A percentile compares a stretch with the other conserved stretches of the same genome.
Conservation (phyloP, 371 early-diverging fungal species). For the Blastocladiella emersonii region DNA sequence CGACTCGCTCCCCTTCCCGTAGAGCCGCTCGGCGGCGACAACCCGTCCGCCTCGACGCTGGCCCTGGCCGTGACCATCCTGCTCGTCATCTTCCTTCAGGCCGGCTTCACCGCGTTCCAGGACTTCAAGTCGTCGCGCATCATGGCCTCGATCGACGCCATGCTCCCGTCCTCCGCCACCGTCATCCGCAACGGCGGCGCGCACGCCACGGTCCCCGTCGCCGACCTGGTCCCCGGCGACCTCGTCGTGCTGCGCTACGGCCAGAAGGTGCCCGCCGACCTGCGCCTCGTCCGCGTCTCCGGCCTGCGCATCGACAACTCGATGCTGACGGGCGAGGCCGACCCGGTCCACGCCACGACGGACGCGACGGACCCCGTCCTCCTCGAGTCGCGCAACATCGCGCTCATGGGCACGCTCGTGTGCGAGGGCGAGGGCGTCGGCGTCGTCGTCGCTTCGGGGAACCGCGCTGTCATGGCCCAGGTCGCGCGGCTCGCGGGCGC, state of each 20-base stretch:
- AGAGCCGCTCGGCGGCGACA: slow-evolving; percentile 19
- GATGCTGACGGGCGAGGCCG: slow-evolving; percentile 52
- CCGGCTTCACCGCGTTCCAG: slow-evolving; percentile 52
- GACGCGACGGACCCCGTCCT: slow-evolving; percentile 43
- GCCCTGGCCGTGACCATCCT: slow-evolving; percentile 37
- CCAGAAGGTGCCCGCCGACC: slow-evolving; percentile 54
- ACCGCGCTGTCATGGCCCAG: slow-evolving; percentile 53
- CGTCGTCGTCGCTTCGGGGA: slow-evolving; percentile 42
- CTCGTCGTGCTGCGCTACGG: slow-evolving; percentile 45
- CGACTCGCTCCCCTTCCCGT: slow-evolving; percentile 15
- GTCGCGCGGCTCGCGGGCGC: slow-evolving; percentile 50
- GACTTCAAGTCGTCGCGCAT: slow-evolving; percentile 53
- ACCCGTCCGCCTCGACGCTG: slow-evolving; percentile 17
- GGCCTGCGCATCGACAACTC: slow-evolving; percentile 54
- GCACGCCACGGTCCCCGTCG: slow-evolving; percentile 26
- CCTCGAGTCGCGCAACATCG: slow-evolving; percentile 48
- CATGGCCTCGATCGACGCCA: slow-evolving; percentile 56
- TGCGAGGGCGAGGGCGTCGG: slow-evolving; percentile 46
- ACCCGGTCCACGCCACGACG: slow-evolving; percentile 36
- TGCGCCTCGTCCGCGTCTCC: slow-evolving; percentile 34
- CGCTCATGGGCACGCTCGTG: slow-evolving; percentile 48
- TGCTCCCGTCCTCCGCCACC: slow-evolving; percentile 44
- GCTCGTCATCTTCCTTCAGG: slow-evolving; percentile 45
- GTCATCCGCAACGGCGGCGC: slow-evolving; percentile 44
- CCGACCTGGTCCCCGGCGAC: slow-evolving; percentile 33